Base-by-base conservation (phyloP, 192 early-diverging fungal species). In the Rhizophagus sp. region DNA sequence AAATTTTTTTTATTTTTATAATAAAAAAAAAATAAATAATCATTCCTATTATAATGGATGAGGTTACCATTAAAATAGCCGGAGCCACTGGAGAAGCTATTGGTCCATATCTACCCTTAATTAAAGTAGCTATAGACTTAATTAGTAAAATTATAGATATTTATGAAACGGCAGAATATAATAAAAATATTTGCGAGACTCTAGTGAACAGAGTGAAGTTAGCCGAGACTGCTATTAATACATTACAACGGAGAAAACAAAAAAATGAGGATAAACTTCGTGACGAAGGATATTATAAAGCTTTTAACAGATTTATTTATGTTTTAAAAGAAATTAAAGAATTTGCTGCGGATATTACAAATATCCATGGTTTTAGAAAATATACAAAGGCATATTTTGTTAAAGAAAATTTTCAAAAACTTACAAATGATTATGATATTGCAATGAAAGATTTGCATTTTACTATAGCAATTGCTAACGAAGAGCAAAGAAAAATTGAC, bases 81-180 rank as follows among this genome's bases (percentile, higher is more conserved):
- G 34, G 34, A 36, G 34, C 34, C 0, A 36, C 34, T 4, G 34
- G 34, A 41, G 39, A 41, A 8, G 39, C 39, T 41, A 41, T 41
- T 8, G 7, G 0, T 9, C 39, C 39, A 7, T 41, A 41, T 0
- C 0, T 41, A 8, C 39, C 39, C 8, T 41, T 41, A 41, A 41
- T 41, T 41, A 8, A 8, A 41, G 0, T 8, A 8, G 39, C 39
- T 8, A 41, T 0, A 8, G 39, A 5, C 6, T 5, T 41, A 8
- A 41, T 13, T 15, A 19, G 0, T 64, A 78, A 78, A 69, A 50
- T 33, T 17, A 25, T n/a, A 68, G 39, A 34, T 5, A 49, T 68
- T 63, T 78, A 57, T 78, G 44, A 68, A 33, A 24, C 24, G 19
- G 76, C 76, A 12, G 36, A 78, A 34, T 57, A 78, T 78, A 78